phyloP scores from a whole-genome alignment of 352 stramenopile genomes.

The Phytopythium cucurbitacearum region DNA sequence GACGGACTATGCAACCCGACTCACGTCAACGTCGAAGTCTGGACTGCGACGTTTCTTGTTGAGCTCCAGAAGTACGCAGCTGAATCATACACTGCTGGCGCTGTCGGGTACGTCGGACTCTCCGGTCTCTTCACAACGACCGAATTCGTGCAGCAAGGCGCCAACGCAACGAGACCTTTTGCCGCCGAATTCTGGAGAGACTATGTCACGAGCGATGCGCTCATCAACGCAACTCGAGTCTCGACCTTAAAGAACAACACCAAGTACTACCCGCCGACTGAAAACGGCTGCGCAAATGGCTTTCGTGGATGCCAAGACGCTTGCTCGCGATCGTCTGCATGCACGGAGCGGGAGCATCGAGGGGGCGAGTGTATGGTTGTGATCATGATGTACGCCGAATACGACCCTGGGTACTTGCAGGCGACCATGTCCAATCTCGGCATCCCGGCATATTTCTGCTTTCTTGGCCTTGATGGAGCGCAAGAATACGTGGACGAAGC shows the following conservation, averaged over 20 bases:
- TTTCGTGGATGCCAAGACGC: conserved; percentile 34
- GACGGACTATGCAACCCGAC: conserved; percentile 38
- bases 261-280: conserved; percentile 21
- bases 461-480: conserved; percentile 34
- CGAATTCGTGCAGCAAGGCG: conserved; percentile 21
- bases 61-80: conserved; percentile 35
- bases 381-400: conserved; percentile 35
- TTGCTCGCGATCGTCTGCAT: conserved; percentile 41
- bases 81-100: conserved; percentile 31
- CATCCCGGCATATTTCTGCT: conserved; percentile 65
- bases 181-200: conserved; percentile 48
- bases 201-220: conserved; percentile 28
- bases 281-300: conserved; percentile 20
- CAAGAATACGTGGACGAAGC: conserved; percentile 26
- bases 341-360: conserved; percentile 25
- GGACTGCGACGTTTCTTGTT: conserved; percentile 22
- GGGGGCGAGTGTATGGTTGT: conserved; percentile 37
- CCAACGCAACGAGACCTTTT: conserved; percentile 14
- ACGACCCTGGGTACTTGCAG: conserved; percentile 40
- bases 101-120: conserved; percentile 30
- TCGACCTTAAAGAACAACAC: conserved; percentile 20
- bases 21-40: conserved; percentile 57
- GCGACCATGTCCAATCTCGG: conserved; percentile 33
- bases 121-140: conserved; percentile 42
- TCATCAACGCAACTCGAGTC: conserved; percentile 27